A percentile compares a stretch with the other conserved stretches of the same genome.
Conservation (phyloP, 1,139 yeast genomes). For the Suhomyces bolitotheri region DNA sequence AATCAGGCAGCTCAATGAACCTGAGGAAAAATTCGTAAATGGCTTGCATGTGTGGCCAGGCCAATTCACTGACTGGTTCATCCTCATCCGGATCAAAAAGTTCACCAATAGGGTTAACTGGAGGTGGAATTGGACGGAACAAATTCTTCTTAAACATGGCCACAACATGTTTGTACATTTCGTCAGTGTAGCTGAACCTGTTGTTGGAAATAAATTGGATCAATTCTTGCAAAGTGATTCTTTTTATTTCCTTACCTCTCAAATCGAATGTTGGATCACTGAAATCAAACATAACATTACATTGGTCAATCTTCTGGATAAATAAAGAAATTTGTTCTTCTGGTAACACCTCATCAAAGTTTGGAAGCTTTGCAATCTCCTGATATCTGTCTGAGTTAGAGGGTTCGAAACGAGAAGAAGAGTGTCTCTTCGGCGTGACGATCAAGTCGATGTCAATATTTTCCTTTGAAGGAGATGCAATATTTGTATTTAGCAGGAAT, state of each 20-base stretch:
- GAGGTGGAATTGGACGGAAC: conserved; percentile 97
- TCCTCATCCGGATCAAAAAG: conserved; percentile 98
- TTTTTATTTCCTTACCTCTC: conserved; percentile 88
- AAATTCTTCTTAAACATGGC: conserved; percentile 86
- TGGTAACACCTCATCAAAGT: conserved; percentile 86
- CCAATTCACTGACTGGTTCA: conserved; percentile 93
- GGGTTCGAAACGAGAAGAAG: conserved; percentile 90
- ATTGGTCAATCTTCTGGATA: conserved; percentile 87
- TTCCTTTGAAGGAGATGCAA: conserved; percentile 47
- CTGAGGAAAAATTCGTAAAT: conserved; percentile 92
- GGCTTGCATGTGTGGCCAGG: conserved; percentile 99
- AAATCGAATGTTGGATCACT: conserved; percentile 90
- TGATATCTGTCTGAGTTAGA: conserved; percentile 59
- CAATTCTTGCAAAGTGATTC: conserved; percentile 82
- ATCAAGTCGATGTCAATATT: conserved; percentile 48
- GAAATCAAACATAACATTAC: conserved; percentile 92
- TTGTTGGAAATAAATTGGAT: conserved; percentile 83
- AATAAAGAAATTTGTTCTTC: conserved; percentile 83
- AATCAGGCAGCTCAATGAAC: conserved; percentile 92
- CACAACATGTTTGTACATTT: conserved; percentile 85
- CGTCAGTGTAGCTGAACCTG: conserved; percentile 83
- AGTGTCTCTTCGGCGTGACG: conserved; percentile 83
- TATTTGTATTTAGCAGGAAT: conserved; percentile 41
- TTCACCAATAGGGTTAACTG: conserved; percentile 95
- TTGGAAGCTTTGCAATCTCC: conserved; percentile 79